Evolutionary conservation across 164 flowering plant species (phyloP).

Genomic region (Cinnamomum micranthum): DNA sequence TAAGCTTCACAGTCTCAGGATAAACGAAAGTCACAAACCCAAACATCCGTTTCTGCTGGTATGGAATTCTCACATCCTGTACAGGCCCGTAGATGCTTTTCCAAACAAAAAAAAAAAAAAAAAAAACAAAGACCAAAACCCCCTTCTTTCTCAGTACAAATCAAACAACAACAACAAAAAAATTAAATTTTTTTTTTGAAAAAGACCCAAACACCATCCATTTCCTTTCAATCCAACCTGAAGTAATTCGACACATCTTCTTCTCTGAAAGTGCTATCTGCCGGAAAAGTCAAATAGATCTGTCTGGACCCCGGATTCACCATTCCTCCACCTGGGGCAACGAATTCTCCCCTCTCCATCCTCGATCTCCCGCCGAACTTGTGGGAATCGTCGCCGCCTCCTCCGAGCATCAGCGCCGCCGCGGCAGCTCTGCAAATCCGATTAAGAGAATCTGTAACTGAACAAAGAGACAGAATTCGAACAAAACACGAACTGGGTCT

Average conservation of each 20-base stretch:
- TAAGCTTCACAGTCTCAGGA: constrained; percentile 89
- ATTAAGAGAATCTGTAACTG: neutral
- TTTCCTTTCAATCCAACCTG: constrained; percentile 37
- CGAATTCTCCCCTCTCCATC: constrained; percentile 47
- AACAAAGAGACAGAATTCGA: neutral
- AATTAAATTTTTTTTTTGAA: neutral
- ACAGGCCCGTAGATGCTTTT: constrained; percentile 93
- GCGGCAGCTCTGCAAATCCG: constrained; percentile 35
- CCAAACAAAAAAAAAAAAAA: constrained; percentile 8
- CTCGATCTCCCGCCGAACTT: constrained; percentile 41
- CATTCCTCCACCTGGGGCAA: constrained; percentile 41
- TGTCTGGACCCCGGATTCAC: constrained; percentile 62
- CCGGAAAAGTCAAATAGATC: constrained; percentile 89
- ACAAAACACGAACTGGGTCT: neutral
- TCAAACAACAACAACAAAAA: too few relatives aligned
- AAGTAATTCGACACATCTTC: constrained; percentile 95
- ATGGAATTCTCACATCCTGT: constrained; percentile 96
- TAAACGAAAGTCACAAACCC: constrained; percentile 91
- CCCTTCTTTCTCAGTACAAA: neutral
- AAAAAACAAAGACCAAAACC: neutral
- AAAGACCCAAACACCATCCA: constrained; percentile 1
- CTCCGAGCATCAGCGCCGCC: constrained; percentile 47
- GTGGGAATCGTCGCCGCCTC: constrained; percentile 40
- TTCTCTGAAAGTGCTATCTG: constrained; percentile 91
- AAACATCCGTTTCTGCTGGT: constrained; percentile 97